phyloP scores from a whole-genome alignment of 2,329 filamentous ascomycete species.

The Cryphonectria nitschkei region DNA sequence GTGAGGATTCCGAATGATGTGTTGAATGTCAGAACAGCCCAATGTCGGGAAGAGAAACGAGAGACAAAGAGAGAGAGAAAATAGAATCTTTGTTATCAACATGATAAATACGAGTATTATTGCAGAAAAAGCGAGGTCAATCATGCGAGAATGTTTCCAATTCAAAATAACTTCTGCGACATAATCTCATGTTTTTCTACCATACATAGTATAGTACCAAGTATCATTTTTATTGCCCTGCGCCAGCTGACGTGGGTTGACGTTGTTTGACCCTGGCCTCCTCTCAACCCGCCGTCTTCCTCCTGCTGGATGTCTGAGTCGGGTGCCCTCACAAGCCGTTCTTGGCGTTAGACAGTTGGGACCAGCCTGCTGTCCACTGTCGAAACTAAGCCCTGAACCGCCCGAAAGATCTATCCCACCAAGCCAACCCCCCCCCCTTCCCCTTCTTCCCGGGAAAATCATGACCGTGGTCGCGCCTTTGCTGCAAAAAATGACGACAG shows the following conservation, averaged over 20 bases:
- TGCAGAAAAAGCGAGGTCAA: not conserved
- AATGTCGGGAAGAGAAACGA: no score
- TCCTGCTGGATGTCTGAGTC: not conserved
- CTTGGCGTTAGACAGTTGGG: not conserved
- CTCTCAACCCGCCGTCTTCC: not conserved
- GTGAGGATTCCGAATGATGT: no score
- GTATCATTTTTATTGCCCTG: not conserved
- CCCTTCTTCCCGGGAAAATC: not conserved
- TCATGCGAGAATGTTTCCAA: not conserved
- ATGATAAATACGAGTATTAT: not conserved
- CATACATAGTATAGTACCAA: not conserved
- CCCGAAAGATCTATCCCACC: no score
- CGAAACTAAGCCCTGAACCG: no score
- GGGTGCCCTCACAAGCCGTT: not conserved
- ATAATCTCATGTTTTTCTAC: not conserved
- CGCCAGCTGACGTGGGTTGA: not conserved
- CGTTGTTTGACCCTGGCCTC: not conserved
- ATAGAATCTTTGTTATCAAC: no score
- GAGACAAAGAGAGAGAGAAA: no score
- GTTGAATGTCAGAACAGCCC: not conserved
- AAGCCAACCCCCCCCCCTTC: not conserved
- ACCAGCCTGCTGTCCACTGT: not conserved
- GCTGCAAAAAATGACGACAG: constrained; percentile 1
- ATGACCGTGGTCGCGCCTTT: not conserved
- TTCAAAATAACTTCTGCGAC: not conserved